Percentiles rank a stretch among this genome's conserved stretches.
These are phyloP conservation scores for Hydnum rufescens DNA, from an alignment of 768 basidiomycete species.

Conservation along the genomic window DNA sequence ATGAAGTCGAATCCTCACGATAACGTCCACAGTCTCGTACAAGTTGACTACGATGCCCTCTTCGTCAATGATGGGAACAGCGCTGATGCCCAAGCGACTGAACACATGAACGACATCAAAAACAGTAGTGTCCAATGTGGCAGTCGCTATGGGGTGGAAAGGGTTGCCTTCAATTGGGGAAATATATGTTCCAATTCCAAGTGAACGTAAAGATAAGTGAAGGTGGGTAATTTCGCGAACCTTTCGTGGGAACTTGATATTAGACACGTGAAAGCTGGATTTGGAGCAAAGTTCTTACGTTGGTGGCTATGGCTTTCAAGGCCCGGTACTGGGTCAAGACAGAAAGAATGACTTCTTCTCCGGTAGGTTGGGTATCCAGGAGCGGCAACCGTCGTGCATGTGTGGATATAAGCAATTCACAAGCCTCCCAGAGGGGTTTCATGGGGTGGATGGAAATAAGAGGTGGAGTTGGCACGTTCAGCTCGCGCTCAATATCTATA, in stretches of 20 bases:
- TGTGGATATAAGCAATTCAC: constrained; percentile 77
- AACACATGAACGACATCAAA: constrained; percentile 99
- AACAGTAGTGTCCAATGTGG: constrained; percentile 75
- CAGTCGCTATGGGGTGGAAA: constrained; percentile 81
- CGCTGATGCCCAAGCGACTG: constrained; percentile 83
- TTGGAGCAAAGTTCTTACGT: constrained; percentile 28
- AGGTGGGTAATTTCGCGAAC: constrained; percentile 74
- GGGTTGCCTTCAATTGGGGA: constrained; percentile 37
- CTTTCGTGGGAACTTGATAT: constrained; percentile 23
- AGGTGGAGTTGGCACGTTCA: constrained; percentile 84
- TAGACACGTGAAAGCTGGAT: background rate
- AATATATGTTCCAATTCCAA: constrained; percentile 90
- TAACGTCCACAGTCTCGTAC: constrained; percentile 98
- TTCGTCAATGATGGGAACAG: constrained; percentile 88
- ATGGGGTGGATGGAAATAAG: constrained; percentile 76
- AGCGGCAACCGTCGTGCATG: constrained; percentile 89
- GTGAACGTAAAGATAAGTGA: constrained; percentile 57
- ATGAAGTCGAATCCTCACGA: constrained; percentile 36
- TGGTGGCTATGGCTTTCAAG: constrained; percentile 95
- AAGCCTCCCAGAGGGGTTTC: constrained; percentile 75
- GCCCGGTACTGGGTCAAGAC: constrained; percentile 95
- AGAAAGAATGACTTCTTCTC: constrained; percentile 86
- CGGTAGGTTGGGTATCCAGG: constrained; percentile 88
- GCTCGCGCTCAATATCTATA: constrained; percentile 82
- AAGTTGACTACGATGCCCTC: constrained; percentile 86